phyloP scores from a whole-genome alignment of 345 rosid genomes.

The Pugionium dolabratum region DNA sequence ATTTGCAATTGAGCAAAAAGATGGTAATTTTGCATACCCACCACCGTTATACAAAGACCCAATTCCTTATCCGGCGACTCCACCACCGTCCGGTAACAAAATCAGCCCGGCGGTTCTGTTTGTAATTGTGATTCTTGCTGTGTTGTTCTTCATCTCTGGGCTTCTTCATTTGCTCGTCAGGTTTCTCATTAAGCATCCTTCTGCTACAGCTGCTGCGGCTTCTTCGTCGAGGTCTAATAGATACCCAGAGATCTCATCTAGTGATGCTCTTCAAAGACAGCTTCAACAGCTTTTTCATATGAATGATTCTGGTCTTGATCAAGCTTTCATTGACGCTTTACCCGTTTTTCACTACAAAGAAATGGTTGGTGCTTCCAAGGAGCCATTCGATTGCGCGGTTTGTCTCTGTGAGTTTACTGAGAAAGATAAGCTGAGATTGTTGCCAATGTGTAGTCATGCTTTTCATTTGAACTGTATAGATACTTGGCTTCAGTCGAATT shows the following conservation, averaged over 20 bases:
- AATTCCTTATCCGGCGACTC: conserved; percentile 41
- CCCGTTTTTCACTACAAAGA: conserved; percentile 83
- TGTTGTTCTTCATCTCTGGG: conserved; percentile 77
- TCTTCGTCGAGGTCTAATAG: conserved; percentile 61
- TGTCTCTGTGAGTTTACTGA: conserved; percentile 83
- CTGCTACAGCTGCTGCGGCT: conserved; percentile 46
- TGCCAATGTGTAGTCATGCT: conserved; percentile 87
- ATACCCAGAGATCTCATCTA: conserved; percentile 64
- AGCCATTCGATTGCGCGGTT: conserved; percentile 90
- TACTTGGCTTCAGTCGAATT: conserved; percentile 84
- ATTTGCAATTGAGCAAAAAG: conserved; percentile 53
- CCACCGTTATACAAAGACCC: conserved; percentile 58
- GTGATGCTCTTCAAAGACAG: conserved; percentile 86
- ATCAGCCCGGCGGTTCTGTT: conserved; percentile 85
- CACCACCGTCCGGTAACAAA: conserved; percentile 52
- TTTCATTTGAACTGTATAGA: conserved; percentile 82
- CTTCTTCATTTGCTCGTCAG: conserved; percentile 83
- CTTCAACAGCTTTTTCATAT: conserved; percentile 86
- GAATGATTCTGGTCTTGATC: conserved; percentile 88
- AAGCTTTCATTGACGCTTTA: conserved; percentile 83
- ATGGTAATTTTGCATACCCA: conserved; percentile 54
- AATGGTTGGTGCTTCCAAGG: conserved; percentile 53
- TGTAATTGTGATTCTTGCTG: conserved; percentile 74
- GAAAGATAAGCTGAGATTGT: conserved; percentile 78
- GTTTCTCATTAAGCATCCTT: conserved; percentile 71